Evolutionary conservation across 768 basidiomycete species (phyloP).

Genomic region (Grammothele lineata): DNA sequence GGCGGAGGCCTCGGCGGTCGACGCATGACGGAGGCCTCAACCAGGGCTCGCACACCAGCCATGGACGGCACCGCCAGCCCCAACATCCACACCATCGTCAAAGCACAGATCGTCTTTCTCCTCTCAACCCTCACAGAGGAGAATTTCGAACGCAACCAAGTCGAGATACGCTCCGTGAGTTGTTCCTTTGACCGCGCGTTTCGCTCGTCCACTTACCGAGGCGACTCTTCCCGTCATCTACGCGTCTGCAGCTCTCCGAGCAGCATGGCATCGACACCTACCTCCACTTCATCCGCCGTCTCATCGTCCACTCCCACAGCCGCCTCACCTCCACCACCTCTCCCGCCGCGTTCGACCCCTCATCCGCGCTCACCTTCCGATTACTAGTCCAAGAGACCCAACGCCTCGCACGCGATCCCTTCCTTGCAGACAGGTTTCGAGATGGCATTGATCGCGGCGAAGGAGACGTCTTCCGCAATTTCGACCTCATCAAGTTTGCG

Average conservation of each 20-base stretch:
- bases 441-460: slow-evolving; percentile 88
- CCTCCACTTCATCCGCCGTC: slow-evolving; percentile 94
- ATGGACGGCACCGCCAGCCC: slow-evolving; percentile 82
- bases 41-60: slow-evolving; percentile 55
- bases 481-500: slow-evolving; percentile 78
- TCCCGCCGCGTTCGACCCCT: slow-evolving; percentile 69
- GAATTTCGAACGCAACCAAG: slow-evolving; percentile 90
- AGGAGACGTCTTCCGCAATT: slow-evolving; percentile 76
- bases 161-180: slow-evolving; percentile 92
- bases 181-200: background rate
- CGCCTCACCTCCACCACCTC: slow-evolving; percentile 57
- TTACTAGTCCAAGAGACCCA: slow-evolving; percentile 86
- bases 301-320: slow-evolving; percentile 83
- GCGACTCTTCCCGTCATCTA: background rate
- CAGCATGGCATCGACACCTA: slow-evolving; percentile 97
- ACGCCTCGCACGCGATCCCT: slow-evolving; percentile 85
- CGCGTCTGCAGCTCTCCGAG: slow-evolving; percentile 72
- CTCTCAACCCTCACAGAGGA: slow-evolving; percentile 96
- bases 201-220: too few species aligned
- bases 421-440: slow-evolving; percentile 84
- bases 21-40: slow-evolving; percentile 32
- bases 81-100: slow-evolving; percentile 90
- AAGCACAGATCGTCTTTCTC: slow-evolving; percentile 96
- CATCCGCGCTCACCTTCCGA: slow-evolving; percentile 75
- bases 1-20: slow-evolving; percentile 32